phyloP scores from a whole-genome alignment of 2,329 filamentous ascomycete species.

The Pyrenochaeta sp. region DNA sequence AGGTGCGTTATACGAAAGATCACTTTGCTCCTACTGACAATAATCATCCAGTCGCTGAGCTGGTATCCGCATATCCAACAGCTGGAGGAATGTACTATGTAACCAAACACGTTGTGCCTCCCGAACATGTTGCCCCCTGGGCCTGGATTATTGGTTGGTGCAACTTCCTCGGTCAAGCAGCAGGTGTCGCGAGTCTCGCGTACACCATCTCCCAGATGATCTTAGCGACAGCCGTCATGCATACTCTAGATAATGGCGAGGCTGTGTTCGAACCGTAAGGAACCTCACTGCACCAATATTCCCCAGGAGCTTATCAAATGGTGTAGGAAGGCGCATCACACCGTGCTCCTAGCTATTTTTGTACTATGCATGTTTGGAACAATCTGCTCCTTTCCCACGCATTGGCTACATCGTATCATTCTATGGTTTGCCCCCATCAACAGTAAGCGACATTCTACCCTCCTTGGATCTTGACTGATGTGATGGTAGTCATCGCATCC shows the following conservation, averaged over 20 bases:
- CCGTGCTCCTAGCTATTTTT: constrained; percentile 65
- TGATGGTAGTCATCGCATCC: constrained; percentile 61
- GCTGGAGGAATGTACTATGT: constrained; percentile 75
- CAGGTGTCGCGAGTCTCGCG: constrained; percentile 68
- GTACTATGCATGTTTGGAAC: constrained; percentile 64
- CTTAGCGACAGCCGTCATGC: constrained; percentile 68
- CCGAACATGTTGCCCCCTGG: constrained; percentile 68
- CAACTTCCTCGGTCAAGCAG: constrained; percentile 71
- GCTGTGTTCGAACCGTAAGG: constrained; percentile 67
- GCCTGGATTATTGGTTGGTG: constrained; percentile 74
- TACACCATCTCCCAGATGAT: constrained; percentile 72
- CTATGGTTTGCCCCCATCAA: constrained; percentile 74
- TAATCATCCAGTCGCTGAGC: constrained; percentile 62
- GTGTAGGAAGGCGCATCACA: constrained; percentile 64
- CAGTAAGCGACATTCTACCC: constrained; percentile 48
- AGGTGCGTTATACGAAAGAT: constrained; percentile 42
- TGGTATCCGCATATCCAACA: constrained; percentile 72
- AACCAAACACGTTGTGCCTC: constrained; percentile 70
- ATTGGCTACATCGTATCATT: constrained; percentile 66
- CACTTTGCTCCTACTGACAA: background rate
- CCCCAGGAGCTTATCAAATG: constrained; percentile 4
- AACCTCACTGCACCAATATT: background rate
- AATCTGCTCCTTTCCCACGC: constrained; percentile 70
- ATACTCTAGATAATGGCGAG: constrained; percentile 61
- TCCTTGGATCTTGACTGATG: constrained; percentile 10